These are phyloP conservation scores for Salisapilia sapeloensis DNA, from an alignment of 352 stramenopile species.

Conservation along the genomic window DNA sequence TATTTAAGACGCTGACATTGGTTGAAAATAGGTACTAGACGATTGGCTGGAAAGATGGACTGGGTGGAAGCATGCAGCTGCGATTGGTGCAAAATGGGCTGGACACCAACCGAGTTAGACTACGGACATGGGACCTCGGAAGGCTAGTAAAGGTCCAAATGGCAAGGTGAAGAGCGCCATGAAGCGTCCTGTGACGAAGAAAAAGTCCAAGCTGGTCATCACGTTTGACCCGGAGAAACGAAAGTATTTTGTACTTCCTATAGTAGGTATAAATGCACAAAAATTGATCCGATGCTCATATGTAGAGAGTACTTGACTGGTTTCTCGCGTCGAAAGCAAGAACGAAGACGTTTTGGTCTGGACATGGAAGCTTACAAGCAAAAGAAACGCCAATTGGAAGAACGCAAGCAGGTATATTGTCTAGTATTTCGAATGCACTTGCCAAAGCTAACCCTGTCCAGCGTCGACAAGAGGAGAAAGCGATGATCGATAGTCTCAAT, in stretches of 20 bases:
- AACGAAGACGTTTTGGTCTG: constrained; percentile 66
- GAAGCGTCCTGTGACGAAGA: constrained; percentile 24
- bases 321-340: constrained; percentile 79
- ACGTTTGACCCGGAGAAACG: constrained; percentile 79
- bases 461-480: constrained; percentile 64
- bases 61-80: too few species aligned
- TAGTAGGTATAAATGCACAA: neutral
- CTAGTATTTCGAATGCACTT: too few species aligned
- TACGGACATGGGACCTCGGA: too few species aligned
- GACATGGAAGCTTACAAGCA: constrained; percentile 84
- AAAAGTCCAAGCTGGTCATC: constrained; percentile 79
- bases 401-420: constrained; percentile 42
- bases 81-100: too few species aligned
- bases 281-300: neutral
- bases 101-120: too few species aligned
- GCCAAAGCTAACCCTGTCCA: constrained; percentile 3
- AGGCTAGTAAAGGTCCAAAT: too few species aligned
- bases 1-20: too few species aligned
- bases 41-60: too few species aligned
- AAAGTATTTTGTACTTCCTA: constrained; percentile 20
- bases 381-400: constrained; percentile 65
- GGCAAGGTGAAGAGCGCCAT: too few species aligned
- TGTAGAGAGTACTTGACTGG: constrained; percentile 67
- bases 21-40: too few species aligned
- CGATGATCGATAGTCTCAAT: constrained; percentile 38